Evolutionary conservation across 164 flowering plant genomes (phyloP).

Genomic region (Santalum album): DNA sequence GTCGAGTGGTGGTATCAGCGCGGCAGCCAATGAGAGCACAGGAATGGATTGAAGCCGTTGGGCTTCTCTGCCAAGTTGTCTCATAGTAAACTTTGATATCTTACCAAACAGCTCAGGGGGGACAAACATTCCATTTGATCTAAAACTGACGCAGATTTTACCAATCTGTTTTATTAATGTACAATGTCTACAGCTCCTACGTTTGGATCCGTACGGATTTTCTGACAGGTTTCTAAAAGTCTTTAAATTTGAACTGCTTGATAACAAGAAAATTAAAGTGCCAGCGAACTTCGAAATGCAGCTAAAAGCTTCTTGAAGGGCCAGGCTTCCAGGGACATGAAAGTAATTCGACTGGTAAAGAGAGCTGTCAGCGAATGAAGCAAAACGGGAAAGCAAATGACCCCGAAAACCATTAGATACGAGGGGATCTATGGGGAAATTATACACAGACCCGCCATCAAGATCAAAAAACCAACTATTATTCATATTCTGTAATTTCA

Average conservation of each 20-base stretch:
- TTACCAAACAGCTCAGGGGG: conserved; percentile 25
- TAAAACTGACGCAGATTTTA: conserved; percentile 11
- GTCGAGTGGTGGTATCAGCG: conserved; percentile 56
- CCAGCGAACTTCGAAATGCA: conserved; percentile 63
- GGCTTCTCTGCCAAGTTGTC: conserved; percentile 29
- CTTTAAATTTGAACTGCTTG: conserved; percentile 28
- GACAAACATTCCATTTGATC: conserved; percentile 18
- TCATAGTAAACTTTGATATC: conserved; percentile 31
- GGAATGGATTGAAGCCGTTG: conserved; percentile 39
- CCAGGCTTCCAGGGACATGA: conserved; percentile 42
- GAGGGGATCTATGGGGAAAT: conserved; percentile 31
- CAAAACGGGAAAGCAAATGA: conserved; percentile 29
- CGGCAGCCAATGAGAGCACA: conserved; percentile 63
- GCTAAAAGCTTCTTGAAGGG: conserved; percentile 55
- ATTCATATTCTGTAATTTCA: conserved; percentile 25
- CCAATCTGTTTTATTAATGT: conserved; percentile 23
- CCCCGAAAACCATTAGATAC: conserved; percentile 19
- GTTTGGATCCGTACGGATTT: conserved; percentile 13
- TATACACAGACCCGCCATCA: conserved; percentile 39
- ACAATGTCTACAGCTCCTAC: conserved; percentile 18
- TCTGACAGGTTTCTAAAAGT: conserved; percentile 17
- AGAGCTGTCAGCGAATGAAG: conserved; percentile 36
- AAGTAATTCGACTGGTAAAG: conserved; percentile 18
- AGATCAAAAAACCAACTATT: conserved; percentile 35
- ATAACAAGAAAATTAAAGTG: conserved; percentile 34